Base-by-base conservation (phyloP, 2,329 filamentous ascomycete species). In the Drechslerella stenobrocha region DNA sequence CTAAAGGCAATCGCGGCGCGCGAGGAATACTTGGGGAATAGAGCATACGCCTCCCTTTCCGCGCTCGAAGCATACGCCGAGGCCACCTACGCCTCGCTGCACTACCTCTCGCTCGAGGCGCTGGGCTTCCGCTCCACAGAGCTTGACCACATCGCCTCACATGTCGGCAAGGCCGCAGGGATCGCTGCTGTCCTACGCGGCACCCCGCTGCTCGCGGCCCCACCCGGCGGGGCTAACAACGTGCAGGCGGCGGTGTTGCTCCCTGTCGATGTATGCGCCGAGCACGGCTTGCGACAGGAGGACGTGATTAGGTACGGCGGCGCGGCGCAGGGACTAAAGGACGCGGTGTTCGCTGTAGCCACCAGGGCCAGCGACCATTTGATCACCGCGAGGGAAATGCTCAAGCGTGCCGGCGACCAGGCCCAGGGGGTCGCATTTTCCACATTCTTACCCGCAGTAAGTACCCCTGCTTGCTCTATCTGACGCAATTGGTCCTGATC, bases 331-430 rank as follows among this genome's bases (percentile, higher is more conserved):
- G 91, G 91, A 0, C 80, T 97, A 15, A 85, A 88, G 67, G 92
- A 98, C 76, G 92, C 91, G 2, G 84, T 97, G 0, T 98, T 97
- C 77, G 82, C 84, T 2, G 89, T 98, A 11, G 93, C 93, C 0
- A 98, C 93, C 0, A 84, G 92, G 34, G 93, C 93, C 4, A 95
- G 95, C 74, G 93, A 98, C 75, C 93, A 98, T 77, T 80, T 98
- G 30, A 95, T 96, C 72, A 97, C 92, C 0, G 92, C 88, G 1
- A 81, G 90, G 64, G 89, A 96, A 75, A 96, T 98, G 90, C 77
- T 97, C 66, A 86, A 85, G 74, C 89, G 88, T 96, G 18, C 84
- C 84, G 55, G 85, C 84, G 2, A 96, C 74, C 82, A 87, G 67
- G 83, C 85, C 26, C 90, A 96, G 74, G 85, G 85, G 51, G 89